Percentiles rank a stretch among this genome's conserved stretches.
phyloP scores from a whole-genome alignment of 2,329 filamentous ascomycete species.

The Fusarium sp. region DNA sequence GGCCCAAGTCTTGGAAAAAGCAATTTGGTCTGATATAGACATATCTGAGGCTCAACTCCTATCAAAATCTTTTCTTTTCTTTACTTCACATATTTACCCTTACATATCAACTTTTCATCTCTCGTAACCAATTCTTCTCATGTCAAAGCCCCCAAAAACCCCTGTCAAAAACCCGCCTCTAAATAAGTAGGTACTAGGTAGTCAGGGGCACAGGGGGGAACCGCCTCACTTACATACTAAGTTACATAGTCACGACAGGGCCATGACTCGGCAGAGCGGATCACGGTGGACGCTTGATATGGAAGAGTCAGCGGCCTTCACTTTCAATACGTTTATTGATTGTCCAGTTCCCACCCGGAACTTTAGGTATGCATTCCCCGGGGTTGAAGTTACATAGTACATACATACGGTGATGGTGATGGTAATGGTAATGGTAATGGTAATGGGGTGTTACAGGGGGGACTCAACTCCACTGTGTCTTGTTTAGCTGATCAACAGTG shows the following conservation, averaged over 20 bases:
- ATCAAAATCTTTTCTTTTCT: background rate
- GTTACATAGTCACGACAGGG: slow-evolving; percentile 28
- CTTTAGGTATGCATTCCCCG: background rate
- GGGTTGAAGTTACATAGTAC: background rate
- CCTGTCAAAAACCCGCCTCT: too few species aligned
- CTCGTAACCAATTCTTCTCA: too few species aligned
- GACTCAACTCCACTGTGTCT: too few species aligned
- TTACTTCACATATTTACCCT: background rate
- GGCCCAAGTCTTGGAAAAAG: background rate
- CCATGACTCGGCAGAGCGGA: slow-evolving; percentile 40
- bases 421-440: too few species aligned
- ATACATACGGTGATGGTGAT: background rate
- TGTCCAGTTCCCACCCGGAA: too few species aligned
- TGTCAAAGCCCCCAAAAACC: too few species aligned
- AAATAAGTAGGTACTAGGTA: too few species aligned
- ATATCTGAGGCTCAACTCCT: slow-evolving; percentile 18
- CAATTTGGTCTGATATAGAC: background rate
- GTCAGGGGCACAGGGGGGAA: slow-evolving; percentile 4
- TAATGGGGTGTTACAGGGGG: too few species aligned
- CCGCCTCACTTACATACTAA: slow-evolving; percentile 40
- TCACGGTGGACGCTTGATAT: slow-evolving; percentile 18
- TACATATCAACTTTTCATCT: too few species aligned
- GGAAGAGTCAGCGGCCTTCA: background rate
- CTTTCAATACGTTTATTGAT: background rate
- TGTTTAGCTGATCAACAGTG: too few species aligned